phyloP scores from a whole-genome alignment of 164 flowering plant genomes.

The Cinnamomum chago region DNA sequence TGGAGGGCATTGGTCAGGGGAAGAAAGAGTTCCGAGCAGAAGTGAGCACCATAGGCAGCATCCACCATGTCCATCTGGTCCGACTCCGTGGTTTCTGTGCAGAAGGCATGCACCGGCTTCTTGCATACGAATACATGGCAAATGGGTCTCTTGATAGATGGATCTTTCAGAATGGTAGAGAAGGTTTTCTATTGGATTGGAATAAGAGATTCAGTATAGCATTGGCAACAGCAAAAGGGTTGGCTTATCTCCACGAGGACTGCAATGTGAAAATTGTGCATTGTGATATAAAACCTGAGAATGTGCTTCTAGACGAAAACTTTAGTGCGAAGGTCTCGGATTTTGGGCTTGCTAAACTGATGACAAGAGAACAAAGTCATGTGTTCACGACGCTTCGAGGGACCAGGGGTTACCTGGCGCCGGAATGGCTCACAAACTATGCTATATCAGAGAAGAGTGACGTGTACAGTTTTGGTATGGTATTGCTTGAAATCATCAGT shows the following conservation, averaged over 20 bases:
- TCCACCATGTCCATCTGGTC: slow-evolving; percentile 58
- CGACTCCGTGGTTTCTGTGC: slow-evolving; percentile 55
- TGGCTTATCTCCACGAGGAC: slow-evolving; percentile 55
- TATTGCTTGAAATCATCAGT: slow-evolving; percentile 54
- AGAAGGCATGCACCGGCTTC: slow-evolving; percentile 45
- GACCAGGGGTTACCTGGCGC: slow-evolving; percentile 66
- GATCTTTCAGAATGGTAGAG: slow-evolving; percentile 37
- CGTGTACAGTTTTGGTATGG: slow-evolving; percentile 61
- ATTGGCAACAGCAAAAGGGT: slow-evolving; percentile 47
- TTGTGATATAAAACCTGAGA: slow-evolving; percentile 66
- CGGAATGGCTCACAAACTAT: slow-evolving; percentile 60
- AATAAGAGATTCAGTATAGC: slow-evolving; percentile 43
- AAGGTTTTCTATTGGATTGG: slow-evolving; percentile 34
- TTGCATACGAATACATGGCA: slow-evolving; percentile 55
- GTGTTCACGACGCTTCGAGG: slow-evolving; percentile 57
- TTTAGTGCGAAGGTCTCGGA: slow-evolving; percentile 55
- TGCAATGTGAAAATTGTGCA: slow-evolving; percentile 57
- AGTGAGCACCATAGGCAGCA: slow-evolving; percentile 55
- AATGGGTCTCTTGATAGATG: slow-evolving; percentile 55
- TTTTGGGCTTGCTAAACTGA: slow-evolving; percentile 62
- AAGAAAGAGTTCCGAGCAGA: slow-evolving; percentile 64
- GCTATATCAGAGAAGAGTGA: slow-evolving; percentile 69
- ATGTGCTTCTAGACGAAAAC: slow-evolving; percentile 54
- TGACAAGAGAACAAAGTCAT: slow-evolving; percentile 55
- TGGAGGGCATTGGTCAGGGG: slow-evolving; percentile 64